Evolutionary conservation across 192 early-diverging fungal genomes (phyloP).

Genomic region (Coemansia umbellata): DNA sequence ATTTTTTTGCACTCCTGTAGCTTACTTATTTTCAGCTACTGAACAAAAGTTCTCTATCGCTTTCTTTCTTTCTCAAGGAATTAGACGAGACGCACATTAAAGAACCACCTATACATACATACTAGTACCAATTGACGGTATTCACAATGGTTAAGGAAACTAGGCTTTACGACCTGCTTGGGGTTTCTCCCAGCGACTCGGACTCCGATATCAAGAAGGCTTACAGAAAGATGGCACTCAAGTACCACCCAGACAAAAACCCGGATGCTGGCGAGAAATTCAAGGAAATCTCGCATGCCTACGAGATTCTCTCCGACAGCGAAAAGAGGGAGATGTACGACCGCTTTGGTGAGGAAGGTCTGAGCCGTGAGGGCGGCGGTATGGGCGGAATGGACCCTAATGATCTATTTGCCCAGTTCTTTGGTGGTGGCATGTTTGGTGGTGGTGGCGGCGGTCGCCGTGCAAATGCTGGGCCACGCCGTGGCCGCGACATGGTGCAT

Average conservation of each 20-base stretch:
- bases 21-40: no score
- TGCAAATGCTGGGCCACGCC: slow-evolving; percentile 74
- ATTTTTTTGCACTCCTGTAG: no score
- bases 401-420: slow-evolving; percentile 96
- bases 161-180: slow-evolving; percentile 90
- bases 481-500: slow-evolving; percentile 89
- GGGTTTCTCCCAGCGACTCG: slow-evolving; percentile 66
- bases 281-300: slow-evolving; percentile 98
- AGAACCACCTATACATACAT: no score
- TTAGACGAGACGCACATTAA: no score
- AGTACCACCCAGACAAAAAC: slow-evolving; percentile 68
- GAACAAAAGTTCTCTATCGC: no score
- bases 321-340: slow-evolving; percentile 92
- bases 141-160: slow-evolving; percentile 68
- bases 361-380: slow-evolving; percentile 63
- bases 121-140: no score
- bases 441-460: slow-evolving; percentile 68
- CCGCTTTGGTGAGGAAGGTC: slow-evolving; percentile 84
- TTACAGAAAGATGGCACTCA: slow-evolving; percentile 94
- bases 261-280: slow-evolving; percentile 86
- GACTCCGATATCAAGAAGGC: slow-evolving; percentile 95
- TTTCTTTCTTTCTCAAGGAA: no score
- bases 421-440: slow-evolving; percentile 83
- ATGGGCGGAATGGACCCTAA: slow-evolving; percentile 79
- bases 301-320: slow-evolving; percentile 90